A percentile compares a stretch with the other conserved stretches of the same genome.
Conservation (phyloP, 108 stramenopile species). For the Skeletonema costatum region DNA sequence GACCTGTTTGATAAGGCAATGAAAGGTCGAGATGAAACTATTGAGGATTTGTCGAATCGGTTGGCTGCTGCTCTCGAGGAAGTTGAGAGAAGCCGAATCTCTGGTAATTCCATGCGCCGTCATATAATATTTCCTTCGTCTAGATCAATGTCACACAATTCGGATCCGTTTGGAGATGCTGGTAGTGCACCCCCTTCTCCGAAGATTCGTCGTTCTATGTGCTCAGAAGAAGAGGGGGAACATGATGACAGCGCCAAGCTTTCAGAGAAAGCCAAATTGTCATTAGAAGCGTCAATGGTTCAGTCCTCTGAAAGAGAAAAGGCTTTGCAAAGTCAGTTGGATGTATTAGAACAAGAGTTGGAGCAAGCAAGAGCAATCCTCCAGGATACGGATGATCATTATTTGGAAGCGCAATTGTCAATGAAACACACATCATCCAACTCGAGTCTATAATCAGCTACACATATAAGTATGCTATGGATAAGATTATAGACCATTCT, state of each 20-base stretch:
- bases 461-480: background rate
- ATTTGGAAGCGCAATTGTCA: background rate
- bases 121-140: conserved; percentile 61
- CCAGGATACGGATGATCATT: background rate
- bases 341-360: conserved; percentile 70
- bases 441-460: background rate
- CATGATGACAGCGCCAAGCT: conserved; percentile 14
- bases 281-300: conserved; percentile 26
- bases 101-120: conserved; percentile 46
- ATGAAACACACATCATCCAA: background rate
- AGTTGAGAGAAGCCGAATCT: conserved; percentile 45
- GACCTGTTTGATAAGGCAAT: conserved; percentile 37
- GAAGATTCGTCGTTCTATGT: background rate
- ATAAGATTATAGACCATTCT: background rate
- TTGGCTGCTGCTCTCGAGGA: conserved; percentile 50
- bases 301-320: conserved; percentile 35
- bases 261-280: conserved; percentile 16
- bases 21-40: conserved; percentile 47
- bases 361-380: conserved; percentile 21
- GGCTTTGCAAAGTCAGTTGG: conserved; percentile 59
- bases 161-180: background rate
- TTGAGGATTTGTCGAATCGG: conserved; percentile 49
- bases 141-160: conserved; percentile 7
- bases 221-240: conserved; percentile 1
- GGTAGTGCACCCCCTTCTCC: background rate